phyloP scores from a whole-genome alignment of 371 early-diverging fungal genomes.

The Sporodiniella umbellata region DNA sequence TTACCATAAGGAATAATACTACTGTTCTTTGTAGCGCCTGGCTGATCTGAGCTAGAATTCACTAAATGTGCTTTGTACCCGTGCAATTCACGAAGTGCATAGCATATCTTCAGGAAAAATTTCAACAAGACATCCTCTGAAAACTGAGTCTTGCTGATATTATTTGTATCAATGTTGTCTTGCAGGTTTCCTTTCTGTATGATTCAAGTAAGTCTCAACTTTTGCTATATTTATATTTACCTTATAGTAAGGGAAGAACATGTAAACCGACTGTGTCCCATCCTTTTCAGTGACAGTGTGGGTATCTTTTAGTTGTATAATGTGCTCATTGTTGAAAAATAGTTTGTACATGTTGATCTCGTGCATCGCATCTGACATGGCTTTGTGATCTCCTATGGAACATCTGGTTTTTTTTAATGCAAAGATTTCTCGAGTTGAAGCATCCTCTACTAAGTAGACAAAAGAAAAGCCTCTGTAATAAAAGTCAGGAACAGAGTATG shows the following conservation, averaged over 20 bases:
- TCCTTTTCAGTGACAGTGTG: slow-evolving; percentile 50
- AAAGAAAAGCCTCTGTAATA: slow-evolving; percentile 64
- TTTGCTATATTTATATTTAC: neutral
- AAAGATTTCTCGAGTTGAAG: slow-evolving; percentile 39
- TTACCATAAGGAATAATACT: slow-evolving; percentile 28
- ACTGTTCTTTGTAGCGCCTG: slow-evolving; percentile 2
- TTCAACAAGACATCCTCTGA: slow-evolving; percentile 57
- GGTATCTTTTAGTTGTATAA: slow-evolving; percentile 40
- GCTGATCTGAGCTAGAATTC: neutral
- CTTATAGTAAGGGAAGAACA: slow-evolving; percentile 63
- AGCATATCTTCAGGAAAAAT: slow-evolving; percentile 60
- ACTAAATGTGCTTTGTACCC: slow-evolving; percentile 21
- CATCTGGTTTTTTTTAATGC: slow-evolving; percentile 72
- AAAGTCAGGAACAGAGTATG: neutral
- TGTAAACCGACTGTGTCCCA: slow-evolving; percentile 59
- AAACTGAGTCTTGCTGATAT: slow-evolving; percentile 49
- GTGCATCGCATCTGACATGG: slow-evolving; percentile 58
- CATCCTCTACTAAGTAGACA: slow-evolving; percentile 66
- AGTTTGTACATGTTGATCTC: slow-evolving; percentile 68
- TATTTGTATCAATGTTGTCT: slow-evolving; percentile 57
- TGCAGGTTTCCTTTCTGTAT: slow-evolving; percentile 26
- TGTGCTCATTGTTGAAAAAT: slow-evolving; percentile 57
- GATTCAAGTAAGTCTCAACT: neutral
- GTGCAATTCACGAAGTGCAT: slow-evolving; percentile 60
- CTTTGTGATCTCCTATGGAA: slow-evolving; percentile 45